Conservation (phyloP, 169 alveolate genomes). For the Plasmodium gaboni region DNA sequence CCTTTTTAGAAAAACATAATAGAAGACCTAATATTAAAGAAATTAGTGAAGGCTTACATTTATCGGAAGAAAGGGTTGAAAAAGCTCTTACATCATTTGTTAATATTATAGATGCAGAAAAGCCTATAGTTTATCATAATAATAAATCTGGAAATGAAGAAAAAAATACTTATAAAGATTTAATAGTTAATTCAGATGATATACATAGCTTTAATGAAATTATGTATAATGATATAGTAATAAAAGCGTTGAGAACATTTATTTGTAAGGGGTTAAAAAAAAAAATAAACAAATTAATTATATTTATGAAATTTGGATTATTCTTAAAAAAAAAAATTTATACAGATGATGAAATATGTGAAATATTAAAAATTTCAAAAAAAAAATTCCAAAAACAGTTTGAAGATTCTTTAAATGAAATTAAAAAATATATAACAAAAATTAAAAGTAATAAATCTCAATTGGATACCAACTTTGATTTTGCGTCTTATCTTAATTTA, state of each 20-base stretch:
- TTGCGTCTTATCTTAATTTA: slow-evolving; percentile 40
- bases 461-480: slow-evolving; percentile 28
- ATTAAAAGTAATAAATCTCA: slow-evolving; percentile 19
- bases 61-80: slow-evolving; percentile 41
- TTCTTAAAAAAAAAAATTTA: slow-evolving; percentile 45
- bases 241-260: slow-evolving; percentile 61
- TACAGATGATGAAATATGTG: slow-evolving; percentile 62
- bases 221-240: slow-evolving; percentile 60
- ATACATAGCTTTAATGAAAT: slow-evolving; percentile 72
- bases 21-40: slow-evolving; percentile 69
- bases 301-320: slow-evolving; percentile 75
- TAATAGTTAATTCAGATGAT: slow-evolving; percentile 74
- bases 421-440: slow-evolving; percentile 40
- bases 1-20: slow-evolving; percentile 49
- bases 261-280: slow-evolving; percentile 53
- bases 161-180: slow-evolving; percentile 74
- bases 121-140: slow-evolving; percentile 59
- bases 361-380: slow-evolving; percentile 28
- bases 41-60: slow-evolving; percentile 39
- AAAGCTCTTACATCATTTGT: slow-evolving; percentile 42
- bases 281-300: slow-evolving; percentile 62
- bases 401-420: slow-evolving; percentile 48
- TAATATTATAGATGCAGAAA: slow-evolving; percentile 67
- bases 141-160: slow-evolving; percentile 46
- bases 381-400: slow-evolving; percentile 46